These are phyloP conservation scores for Backusella psychrophila DNA, from an alignment of 192 early-diverging fungal species.

Conservation along the genomic window DNA sequence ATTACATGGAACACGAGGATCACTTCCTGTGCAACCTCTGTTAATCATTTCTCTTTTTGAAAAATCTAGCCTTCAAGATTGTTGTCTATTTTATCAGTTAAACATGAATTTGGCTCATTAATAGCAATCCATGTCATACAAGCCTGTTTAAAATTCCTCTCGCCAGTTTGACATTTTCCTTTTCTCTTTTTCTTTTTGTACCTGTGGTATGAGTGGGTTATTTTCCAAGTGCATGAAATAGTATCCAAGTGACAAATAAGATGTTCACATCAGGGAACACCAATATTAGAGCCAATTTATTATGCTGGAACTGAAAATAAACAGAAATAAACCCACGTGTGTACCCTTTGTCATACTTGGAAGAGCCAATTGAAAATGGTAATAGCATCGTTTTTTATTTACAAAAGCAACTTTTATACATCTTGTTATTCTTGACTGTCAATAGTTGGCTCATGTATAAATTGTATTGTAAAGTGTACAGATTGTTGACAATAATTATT, in stretches of 20 bases:
- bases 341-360: not conserved
- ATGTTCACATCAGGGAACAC: not conserved
- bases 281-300: not conserved
- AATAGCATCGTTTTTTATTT: not conserved
- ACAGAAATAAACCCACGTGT: not conserved
- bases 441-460: no score
- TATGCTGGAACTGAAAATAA: not conserved
- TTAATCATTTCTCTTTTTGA: not conserved
- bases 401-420: not conserved
- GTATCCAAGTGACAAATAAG: not conserved
- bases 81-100: not conserved
- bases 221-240: not conserved
- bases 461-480: no score
- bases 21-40: not conserved
- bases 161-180: not conserved
- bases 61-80: not conserved
- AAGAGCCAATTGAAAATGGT: not conserved
- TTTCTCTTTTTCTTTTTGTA: not conserved
- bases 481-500: no score
- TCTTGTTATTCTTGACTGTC: no score
- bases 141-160: not conserved
- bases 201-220: not conserved
- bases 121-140: no score
- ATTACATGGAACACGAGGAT: slow-evolving; percentile 3
- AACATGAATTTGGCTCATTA: no score